A percentile compares a stretch with the other conserved stretches of the same genome.
phyloP scores from a whole-genome alignment of 225 moss, liverwort and hornwort genomes.

The Neckera pumila region DNA sequence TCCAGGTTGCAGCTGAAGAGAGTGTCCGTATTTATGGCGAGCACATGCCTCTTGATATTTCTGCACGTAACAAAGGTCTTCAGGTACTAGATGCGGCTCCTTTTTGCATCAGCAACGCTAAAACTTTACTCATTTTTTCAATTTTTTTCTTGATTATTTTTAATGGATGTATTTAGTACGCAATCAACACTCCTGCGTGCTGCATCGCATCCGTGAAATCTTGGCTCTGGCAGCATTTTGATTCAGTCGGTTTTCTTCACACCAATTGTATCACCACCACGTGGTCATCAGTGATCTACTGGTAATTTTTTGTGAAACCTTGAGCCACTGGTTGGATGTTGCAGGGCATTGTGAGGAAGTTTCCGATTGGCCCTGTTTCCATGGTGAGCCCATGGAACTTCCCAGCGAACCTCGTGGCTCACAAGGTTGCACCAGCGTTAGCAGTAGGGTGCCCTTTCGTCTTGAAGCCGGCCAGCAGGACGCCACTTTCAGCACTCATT shows the following conservation, averaged over 20 bases:
- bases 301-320: background rate
- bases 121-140: background rate
- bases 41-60: conserved; percentile 73
- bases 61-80: conserved; percentile 72
- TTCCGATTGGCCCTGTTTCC: conserved; percentile 92
- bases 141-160: background rate
- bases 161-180: background rate
- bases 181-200: background rate
- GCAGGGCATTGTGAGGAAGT: conserved; percentile 81
- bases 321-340: background rate
- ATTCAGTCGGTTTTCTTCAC: background rate
- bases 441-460: conserved; percentile 91
- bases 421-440: conserved; percentile 87
- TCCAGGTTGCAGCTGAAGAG: conserved; percentile 82
- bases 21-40: conserved; percentile 84
- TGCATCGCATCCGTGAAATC: background rate
- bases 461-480: conserved; percentile 86
- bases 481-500: conserved; percentile 74
- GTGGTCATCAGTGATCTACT: background rate
- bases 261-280: background rate
- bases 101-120: background rate
- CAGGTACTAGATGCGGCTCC: conserved; percentile 24
- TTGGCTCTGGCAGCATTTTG: background rate
- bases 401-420: conserved; percentile 82
- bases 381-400: conserved; percentile 99